Evolutionary conservation across 768 basidiomycete genomes (phyloP).

Genomic region (Tylopilus vinaceipallidus): DNA sequence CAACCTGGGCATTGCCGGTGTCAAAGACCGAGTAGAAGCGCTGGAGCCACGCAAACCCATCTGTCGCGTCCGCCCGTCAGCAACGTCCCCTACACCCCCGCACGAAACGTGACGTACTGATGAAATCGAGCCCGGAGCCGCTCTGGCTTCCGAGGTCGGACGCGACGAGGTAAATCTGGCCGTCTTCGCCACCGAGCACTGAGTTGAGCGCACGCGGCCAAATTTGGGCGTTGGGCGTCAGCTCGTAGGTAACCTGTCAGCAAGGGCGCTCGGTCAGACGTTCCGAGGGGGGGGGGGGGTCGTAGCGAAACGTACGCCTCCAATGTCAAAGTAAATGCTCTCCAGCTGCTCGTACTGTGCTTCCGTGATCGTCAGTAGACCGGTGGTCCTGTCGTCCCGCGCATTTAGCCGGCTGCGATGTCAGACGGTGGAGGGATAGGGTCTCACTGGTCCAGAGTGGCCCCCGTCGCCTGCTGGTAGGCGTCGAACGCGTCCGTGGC

Average conservation of each 20-base stretch:
- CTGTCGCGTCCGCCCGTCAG: slow-evolving; percentile 27
- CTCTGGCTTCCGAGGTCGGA: slow-evolving; percentile 48
- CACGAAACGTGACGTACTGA: slow-evolving; percentile 39
- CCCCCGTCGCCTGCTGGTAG: slow-evolving; percentile 55
- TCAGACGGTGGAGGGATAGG: neutral
- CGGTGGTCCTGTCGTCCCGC: slow-evolving; percentile 42
- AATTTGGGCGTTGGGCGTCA: slow-evolving; percentile 66
- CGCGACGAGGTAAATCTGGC: slow-evolving; percentile 56
- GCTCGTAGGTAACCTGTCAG: slow-evolving; percentile 45
- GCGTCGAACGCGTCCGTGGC: slow-evolving; percentile 58
- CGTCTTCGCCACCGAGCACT: slow-evolving; percentile 50
- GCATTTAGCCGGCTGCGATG: neutral
- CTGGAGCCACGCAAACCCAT: slow-evolving; percentile 58
- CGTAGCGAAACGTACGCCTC: slow-evolving; percentile 35
- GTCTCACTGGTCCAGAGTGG: slow-evolving; percentile 46
- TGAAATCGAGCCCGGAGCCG: slow-evolving; percentile 63
- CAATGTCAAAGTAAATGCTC: slow-evolving; percentile 53
- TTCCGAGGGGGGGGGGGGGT: neutral
- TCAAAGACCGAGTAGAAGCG: slow-evolving; percentile 60
- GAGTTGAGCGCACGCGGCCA: slow-evolving; percentile 63
- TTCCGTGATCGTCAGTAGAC: slow-evolving; percentile 52
- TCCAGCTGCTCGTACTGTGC: slow-evolving; percentile 47
- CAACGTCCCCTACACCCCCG: neutral
- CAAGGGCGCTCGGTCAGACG: neutral
- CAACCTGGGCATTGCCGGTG: slow-evolving; percentile 27